Conservation (phyloP, 2,329 filamentous ascomycete genomes). For the Epichloe aotearoae region DNA sequence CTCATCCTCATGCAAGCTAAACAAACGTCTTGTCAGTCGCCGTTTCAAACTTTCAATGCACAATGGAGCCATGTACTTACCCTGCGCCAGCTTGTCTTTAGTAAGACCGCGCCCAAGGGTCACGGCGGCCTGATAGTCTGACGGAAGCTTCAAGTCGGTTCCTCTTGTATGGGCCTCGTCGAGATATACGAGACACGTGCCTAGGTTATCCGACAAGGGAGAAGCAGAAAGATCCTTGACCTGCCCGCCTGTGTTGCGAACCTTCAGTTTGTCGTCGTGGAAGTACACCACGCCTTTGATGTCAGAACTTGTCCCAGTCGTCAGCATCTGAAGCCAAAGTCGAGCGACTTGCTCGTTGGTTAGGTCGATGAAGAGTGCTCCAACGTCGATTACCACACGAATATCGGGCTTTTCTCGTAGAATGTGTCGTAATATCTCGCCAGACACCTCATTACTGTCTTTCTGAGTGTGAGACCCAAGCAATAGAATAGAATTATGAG, state of each 20-base stretch:
- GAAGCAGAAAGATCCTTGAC: conserved; percentile 23
- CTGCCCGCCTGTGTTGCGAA: no score
- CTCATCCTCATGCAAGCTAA: no score
- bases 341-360: no score
- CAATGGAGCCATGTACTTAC: conserved; percentile 23
- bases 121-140: conserved; percentile 45
- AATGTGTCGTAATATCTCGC: no score
- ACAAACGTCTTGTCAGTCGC: no score
- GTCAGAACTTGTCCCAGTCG: background rate
- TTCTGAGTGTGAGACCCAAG: no score
- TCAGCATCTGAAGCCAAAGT: no score
- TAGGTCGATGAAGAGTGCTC: conserved; percentile 47
- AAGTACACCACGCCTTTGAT: conserved; percentile 38
- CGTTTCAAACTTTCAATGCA: background rate
- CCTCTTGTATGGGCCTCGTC: conserved; percentile 60
- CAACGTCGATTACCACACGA: conserved; percentile 46
- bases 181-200: conserved; percentile 49
- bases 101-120: conserved; percentile 50
- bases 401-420: background rate
- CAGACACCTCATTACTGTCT: no score
- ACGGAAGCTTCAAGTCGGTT: conserved; percentile 49
- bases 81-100: conserved; percentile 57
- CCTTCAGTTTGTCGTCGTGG: conserved; percentile 23
- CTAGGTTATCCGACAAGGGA: conserved; percentile 40
- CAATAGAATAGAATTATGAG: no score